Percentiles rank a stretch among this genome's conserved stretches.
These are phyloP conservation scores for Cavenderia fasciculata DNA, from an alignment of 78 protist species.

Conservation along the genomic window DNA sequence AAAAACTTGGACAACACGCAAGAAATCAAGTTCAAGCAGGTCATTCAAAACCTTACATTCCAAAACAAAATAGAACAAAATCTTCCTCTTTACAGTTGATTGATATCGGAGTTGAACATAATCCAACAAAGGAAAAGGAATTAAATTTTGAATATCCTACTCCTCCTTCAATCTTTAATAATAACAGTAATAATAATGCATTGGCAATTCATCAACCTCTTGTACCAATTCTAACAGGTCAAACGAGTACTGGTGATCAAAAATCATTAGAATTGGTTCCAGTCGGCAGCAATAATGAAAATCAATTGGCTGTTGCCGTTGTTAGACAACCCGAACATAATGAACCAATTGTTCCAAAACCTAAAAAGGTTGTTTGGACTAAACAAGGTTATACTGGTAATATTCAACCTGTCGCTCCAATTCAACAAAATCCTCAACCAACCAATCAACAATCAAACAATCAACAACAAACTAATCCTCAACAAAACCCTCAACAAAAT, in stretches of 20 bases:
- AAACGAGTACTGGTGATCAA: not conserved
- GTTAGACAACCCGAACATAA: not conserved
- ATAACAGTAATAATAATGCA: not conserved
- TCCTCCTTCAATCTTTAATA: slow-evolving; percentile 21
- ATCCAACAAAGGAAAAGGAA: slow-evolving; percentile 26
- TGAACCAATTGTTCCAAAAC: slow-evolving; percentile 25
- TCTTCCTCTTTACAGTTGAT: not conserved
- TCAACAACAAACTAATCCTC: not conserved
- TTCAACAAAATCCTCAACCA: not conserved
- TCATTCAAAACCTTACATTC: slow-evolving; percentile 17
- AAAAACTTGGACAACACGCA: not conserved
- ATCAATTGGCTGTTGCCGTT: not conserved
- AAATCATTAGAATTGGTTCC: not conserved
- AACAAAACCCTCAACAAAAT: not conserved
- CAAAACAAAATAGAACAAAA: slow-evolving; percentile 28
- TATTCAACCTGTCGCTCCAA: not conserved
- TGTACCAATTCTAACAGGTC: not conserved
- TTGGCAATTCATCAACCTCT: not conserved
- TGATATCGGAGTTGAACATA: too few relatives aligned
- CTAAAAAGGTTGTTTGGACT: slow-evolving; percentile 64
- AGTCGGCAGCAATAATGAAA: not conserved
- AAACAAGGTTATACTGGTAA: slow-evolving; percentile 61
- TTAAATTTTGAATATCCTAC: slow-evolving; percentile 61
- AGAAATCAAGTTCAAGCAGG: slow-evolving; percentile 2
- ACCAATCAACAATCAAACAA: not conserved